Evolutionary conservation across 2,329 filamentous ascomycete genomes (phyloP), one percentile per base, ranked within the genome.

Genomic region (Penicillium sp.): DNA sequence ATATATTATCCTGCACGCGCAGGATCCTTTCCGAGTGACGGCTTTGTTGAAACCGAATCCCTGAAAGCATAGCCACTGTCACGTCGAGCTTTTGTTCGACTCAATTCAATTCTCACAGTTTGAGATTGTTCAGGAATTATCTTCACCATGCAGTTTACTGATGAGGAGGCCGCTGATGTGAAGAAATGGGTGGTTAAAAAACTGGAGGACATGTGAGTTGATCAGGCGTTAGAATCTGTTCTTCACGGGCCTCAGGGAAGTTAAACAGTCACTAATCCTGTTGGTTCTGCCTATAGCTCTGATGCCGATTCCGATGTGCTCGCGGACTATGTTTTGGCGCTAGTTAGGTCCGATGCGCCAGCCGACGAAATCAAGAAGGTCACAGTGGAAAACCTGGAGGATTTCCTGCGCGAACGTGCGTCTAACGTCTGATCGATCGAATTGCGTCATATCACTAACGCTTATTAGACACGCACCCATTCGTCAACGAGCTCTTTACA

Each of bases 301-400:
- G 83, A 86, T 67, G 84, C 83, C 31, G 84, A 86, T 66, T 79
- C 79, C 13, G 82, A 83, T 61, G 81, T 86, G 2, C 79, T 86
- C 20, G 83, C 82, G 31, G 84, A 86, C 62, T 86, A 86, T 64
- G 82, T 86, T 8, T 74, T 85, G 45, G 83, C 82, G 22, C 76
- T 86, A 31, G 77, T 86, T 42, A 79, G 78, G 42, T 79, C 78
- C 16, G 82, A 84, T 61, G 82, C 82, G 39, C 74, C 80, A 3
- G 80, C 83, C 56, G 77, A 79, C n/a, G 74, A 79, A 53, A 79
- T 85, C 48, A 76, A 76, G 63, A 72, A 77, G 56, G 81, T 76
- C 49, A 83, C 81, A 35, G 70, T 83, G 53, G 80, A 84, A 56
- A 80, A 82, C 56, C 71, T 86, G 37, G 75, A 80, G 47, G 84